Conservation (phyloP, 2,329 filamentous ascomycete species). For the Diaporthe sp. region DNA sequence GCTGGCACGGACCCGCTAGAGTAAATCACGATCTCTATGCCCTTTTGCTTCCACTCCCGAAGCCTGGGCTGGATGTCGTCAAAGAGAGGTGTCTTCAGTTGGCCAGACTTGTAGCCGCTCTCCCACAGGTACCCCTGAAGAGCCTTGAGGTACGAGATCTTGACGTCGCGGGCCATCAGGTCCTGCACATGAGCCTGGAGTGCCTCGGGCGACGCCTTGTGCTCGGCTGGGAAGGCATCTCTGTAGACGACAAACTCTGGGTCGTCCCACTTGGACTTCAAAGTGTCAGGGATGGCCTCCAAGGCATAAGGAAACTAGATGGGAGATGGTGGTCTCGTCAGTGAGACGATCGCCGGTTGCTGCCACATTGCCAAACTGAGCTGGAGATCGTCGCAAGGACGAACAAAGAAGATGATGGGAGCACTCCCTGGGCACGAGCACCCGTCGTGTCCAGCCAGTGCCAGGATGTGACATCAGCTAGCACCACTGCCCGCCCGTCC, state of each 20-base stretch:
- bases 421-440: conserved; percentile 19
- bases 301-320: conserved; percentile 82
- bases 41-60: conserved; percentile 64
- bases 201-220: conserved; percentile 65
- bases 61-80: conserved; percentile 76
- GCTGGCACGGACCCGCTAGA: conserved; percentile 84
- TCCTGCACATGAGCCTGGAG: conserved; percentile 76
- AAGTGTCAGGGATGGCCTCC: conserved; percentile 69
- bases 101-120: conserved; percentile 76
- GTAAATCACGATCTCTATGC: conserved; percentile 77
- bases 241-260: conserved; percentile 74
- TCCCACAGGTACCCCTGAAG: conserved; percentile 85
- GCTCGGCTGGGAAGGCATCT: conserved; percentile 75
- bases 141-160: conserved; percentile 80
- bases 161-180: conserved; percentile 78
- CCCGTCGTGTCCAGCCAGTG: neutral
- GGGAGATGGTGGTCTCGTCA: conserved; percentile 6
- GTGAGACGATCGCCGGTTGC: conserved; percentile 24
- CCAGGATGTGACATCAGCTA: conserved; percentile 25
- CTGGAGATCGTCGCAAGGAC: conserved; percentile 9
- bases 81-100: conserved; percentile 79
- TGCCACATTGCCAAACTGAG: neutral
- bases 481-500: neutral
- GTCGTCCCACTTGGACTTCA: conserved; percentile 75
- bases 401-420: conserved; percentile 19